Conservation (phyloP, 768 basidiomycete species). For the Boletus tylopilopsis region DNA sequence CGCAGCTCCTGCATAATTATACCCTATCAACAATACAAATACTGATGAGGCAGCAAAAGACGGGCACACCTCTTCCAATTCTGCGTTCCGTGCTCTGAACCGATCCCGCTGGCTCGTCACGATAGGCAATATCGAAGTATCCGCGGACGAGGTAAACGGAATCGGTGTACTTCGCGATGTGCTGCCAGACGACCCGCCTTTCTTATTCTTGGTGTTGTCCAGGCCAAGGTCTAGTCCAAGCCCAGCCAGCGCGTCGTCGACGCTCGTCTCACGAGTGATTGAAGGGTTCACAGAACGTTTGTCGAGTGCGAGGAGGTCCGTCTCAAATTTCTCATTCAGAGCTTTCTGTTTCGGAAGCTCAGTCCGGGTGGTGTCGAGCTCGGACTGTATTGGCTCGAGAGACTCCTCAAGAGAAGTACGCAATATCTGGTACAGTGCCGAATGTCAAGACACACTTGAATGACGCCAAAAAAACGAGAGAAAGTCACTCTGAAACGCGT, state of each 20-base stretch:
- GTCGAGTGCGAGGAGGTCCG: constrained; percentile 82
- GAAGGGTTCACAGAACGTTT: constrained; percentile 30
- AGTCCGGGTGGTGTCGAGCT: constrained; percentile 51
- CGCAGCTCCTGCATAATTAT: constrained; percentile 78
- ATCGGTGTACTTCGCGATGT: constrained; percentile 56
- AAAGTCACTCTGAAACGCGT: constrained; percentile 77
- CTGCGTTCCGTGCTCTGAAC: constrained; percentile 96
- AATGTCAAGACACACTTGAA: background rate
- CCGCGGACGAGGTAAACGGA: constrained; percentile 70
- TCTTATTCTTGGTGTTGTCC: constrained; percentile 14
- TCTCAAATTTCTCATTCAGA: constrained; percentile 90
- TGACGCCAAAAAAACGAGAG: background rate
- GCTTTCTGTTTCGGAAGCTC: constrained; percentile 76
- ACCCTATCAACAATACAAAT: too few species aligned
- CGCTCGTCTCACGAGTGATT: constrained; percentile 23
- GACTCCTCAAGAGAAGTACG: constrained; percentile 78
- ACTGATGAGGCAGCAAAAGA: too few species aligned
- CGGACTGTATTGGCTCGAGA: constrained; percentile 51
- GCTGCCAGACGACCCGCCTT: constrained; percentile 16
- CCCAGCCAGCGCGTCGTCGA: constrained; percentile 61
- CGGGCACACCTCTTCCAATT: constrained; percentile 81
- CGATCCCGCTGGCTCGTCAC: constrained; percentile 96
- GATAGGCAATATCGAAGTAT: constrained; percentile 96
- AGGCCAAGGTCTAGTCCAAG: constrained; percentile 56
- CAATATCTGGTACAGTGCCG: constrained; percentile 52